phyloP scores from a whole-genome alignment of 148 eudicot genomes.

The Euryodendron excelsum region DNA sequence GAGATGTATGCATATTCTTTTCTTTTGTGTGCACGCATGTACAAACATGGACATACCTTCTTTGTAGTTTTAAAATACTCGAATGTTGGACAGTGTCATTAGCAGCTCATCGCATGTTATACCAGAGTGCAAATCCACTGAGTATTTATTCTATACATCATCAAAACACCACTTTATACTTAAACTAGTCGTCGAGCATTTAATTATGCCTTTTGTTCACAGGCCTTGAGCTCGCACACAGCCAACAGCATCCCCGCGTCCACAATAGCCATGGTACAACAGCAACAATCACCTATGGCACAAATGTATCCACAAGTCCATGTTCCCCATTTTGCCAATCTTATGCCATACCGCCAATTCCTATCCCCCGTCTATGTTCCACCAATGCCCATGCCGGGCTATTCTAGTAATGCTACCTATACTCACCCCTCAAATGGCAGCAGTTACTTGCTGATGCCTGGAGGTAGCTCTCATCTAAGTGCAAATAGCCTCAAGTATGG shows the following conservation, averaged over 20 bases:
- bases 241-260: constrained; percentile 55
- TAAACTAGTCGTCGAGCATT: background rate
- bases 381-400: constrained; percentile 79
- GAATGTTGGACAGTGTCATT: background rate
- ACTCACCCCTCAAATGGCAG: constrained; percentile 86
- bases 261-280: constrained; percentile 73
- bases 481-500: constrained; percentile 70
- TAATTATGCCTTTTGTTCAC: constrained; percentile 22
- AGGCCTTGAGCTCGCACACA: constrained; percentile 58
- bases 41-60: background rate
- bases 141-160: background rate
- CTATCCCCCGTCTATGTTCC: constrained; percentile 81
- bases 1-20: background rate
- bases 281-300: constrained; percentile 55
- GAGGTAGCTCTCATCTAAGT: constrained; percentile 67
- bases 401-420: constrained; percentile 69
- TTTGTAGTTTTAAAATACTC: background rate
- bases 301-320: constrained; percentile 95
- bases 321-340: constrained; percentile 66
- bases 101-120: background rate
- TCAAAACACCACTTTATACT: background rate
- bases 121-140: background rate
- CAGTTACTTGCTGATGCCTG: constrained; percentile 84
- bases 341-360: constrained; percentile 85
- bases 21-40: background rate